phyloP scores from a whole-genome alignment of 2,329 filamentous ascomycete genomes.

The Colletotrichum navitas region DNA sequence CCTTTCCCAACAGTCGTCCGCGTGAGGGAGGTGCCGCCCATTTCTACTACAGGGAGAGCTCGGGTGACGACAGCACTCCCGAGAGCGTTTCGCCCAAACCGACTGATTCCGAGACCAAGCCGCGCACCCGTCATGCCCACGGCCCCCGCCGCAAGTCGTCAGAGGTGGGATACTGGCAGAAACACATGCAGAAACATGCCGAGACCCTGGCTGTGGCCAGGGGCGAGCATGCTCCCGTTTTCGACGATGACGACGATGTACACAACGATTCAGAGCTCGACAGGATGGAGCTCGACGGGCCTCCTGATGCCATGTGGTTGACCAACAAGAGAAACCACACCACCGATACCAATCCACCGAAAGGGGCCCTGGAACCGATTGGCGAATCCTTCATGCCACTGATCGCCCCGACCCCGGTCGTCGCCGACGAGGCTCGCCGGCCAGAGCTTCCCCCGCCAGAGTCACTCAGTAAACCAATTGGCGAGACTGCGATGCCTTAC shows the following conservation, averaged over 20 bases:
- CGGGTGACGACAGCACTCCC: constrained; percentile 65
- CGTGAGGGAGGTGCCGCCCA: constrained; percentile 79
- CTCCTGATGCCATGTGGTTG: constrained; percentile 58
- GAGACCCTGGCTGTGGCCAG: constrained; percentile 70
- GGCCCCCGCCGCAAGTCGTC: constrained; percentile 69
- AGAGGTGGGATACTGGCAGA: constrained; percentile 79
- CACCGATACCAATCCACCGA: constrained; percentile 9
- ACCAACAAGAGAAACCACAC: constrained; percentile 50
- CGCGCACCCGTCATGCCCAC: constrained; percentile 42
- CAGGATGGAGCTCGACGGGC: constrained; percentile 56
- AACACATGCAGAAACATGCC: constrained; percentile 84
- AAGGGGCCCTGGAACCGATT: constrained; percentile 29
- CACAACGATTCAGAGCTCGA: constrained; percentile 57
- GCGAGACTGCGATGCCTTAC: constrained; percentile 33
- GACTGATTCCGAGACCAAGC: constrained; percentile 44
- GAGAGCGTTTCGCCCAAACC: constrained; percentile 53
- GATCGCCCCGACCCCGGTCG: constrained; percentile 20
- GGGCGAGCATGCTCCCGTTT: constrained; percentile 40
- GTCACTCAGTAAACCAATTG: constrained; percentile 21
- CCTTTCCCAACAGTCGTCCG: constrained; percentile 79
- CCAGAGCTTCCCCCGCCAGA: constrained; percentile 32
- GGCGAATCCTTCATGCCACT: constrained; percentile 42
- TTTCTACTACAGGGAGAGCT: constrained; percentile 76
- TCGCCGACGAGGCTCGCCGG: constrained; percentile 19
- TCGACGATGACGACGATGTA: constrained; percentile 44